A percentile compares a stretch with the other conserved stretches of the same genome.
phyloP scores from a whole-genome alignment of 352 stramenopile genomes.

The Phytophthora citricola region DNA sequence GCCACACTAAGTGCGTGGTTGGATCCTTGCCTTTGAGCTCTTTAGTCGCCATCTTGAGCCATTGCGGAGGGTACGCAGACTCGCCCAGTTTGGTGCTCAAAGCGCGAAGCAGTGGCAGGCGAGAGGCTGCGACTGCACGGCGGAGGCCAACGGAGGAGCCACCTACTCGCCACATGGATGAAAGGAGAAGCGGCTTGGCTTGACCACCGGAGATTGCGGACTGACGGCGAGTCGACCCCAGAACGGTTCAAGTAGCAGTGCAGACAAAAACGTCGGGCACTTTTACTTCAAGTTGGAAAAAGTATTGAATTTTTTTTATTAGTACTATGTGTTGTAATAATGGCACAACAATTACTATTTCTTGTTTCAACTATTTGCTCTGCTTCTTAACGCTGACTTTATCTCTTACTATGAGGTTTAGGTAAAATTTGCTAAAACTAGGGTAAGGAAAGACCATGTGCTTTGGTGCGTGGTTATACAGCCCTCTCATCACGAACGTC shows the following conservation, averaged over 20 bases:
- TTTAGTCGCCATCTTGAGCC: constrained; percentile 70
- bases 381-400: too few species aligned
- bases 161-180: constrained; percentile 26
- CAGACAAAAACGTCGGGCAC: background rate
- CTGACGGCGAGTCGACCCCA: background rate
- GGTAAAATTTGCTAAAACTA: too few species aligned
- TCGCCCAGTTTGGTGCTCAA: constrained; percentile 44
- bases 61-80: constrained; percentile 51
- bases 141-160: constrained; percentile 6
- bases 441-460: too few species aligned
- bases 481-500: too few species aligned
- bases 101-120: constrained; percentile 20
- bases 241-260: constrained; percentile 9
- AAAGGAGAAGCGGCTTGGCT: constrained; percentile 1
- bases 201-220: constrained; percentile 20
- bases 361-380: too few species aligned
- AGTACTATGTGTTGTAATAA: background rate
- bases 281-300: constrained; percentile 19
- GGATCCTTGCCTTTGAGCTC: constrained; percentile 88
- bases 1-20: constrained; percentile 71
- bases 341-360: too few species aligned
- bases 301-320: background rate
- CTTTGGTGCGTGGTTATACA: too few species aligned
- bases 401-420: too few species aligned
- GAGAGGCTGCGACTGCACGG: background rate